Conservation (phyloP, 805 yeast genomes). For the Jamesozyma rosinii region DNA sequence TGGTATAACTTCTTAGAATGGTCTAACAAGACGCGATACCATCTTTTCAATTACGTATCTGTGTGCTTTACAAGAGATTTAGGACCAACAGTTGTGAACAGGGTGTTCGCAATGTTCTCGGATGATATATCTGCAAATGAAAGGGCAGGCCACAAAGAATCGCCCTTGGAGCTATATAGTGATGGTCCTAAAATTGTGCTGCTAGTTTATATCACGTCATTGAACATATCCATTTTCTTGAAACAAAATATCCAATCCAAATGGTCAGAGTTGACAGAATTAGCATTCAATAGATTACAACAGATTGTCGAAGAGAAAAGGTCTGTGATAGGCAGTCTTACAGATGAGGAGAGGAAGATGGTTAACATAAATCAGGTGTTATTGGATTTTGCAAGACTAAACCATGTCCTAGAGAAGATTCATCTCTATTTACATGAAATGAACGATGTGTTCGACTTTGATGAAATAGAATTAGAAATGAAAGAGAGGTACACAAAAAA, state of each 20-base stretch:
- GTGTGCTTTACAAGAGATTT: constrained; percentile 65
- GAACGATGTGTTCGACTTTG: constrained; percentile 9
- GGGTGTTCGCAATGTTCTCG: constrained; percentile 30
- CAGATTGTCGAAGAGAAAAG: neutral
- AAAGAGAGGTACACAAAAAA: constrained; percentile 12
- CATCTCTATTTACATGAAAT: constrained; percentile 41
- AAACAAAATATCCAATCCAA: constrained; percentile 52
- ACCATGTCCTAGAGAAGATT: constrained; percentile 52
- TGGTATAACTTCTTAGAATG: constrained; percentile 85
- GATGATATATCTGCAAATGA: constrained; percentile 12
- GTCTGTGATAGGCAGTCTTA: neutral
- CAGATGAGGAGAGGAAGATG: neutral
- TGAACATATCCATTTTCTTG: constrained; percentile 55
- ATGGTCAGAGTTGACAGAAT: constrained; percentile 39
- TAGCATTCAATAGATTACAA: constrained; percentile 8
- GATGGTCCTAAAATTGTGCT: constrained; percentile 29
- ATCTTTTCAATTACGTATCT: constrained; percentile 55
- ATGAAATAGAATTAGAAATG: constrained; percentile 9
- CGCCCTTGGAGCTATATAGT: constrained; percentile 16
- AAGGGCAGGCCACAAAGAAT: constrained; percentile 11
- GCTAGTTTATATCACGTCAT: constrained; percentile 50
- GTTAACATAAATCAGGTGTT: constrained; percentile 37
- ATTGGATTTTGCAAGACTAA: constrained; percentile 51
- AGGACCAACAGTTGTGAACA: constrained; percentile 50
- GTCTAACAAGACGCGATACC: constrained; percentile 70